Evolutionary conservation across 768 basidiomycete species (phyloP), one percentile per base, ranked within the genome.

Genomic region (Lactifluus subvellereus): DNA sequence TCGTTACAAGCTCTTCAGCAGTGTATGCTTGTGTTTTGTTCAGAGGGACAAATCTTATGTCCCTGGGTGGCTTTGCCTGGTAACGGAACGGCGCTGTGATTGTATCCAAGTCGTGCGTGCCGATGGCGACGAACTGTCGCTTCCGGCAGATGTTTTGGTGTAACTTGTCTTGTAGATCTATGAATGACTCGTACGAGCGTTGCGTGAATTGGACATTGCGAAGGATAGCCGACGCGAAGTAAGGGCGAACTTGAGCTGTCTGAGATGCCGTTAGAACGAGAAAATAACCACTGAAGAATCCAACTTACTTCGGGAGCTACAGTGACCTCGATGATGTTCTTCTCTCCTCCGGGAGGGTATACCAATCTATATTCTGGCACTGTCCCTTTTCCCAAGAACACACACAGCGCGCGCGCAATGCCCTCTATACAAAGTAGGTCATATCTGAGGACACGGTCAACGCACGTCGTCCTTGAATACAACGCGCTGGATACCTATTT

Each of bases 111-210:
- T 99, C 97, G 69, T 99, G 97, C 2, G 97, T 99, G 60, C 97
- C 97, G 67, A 99, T 97, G 20, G 97, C 85, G 52, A 96, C 97
- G 49, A 99, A 83, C 71, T 89, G 91, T 61, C 97, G 80, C 67
- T 89, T 80, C 61, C 97, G 81, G 71, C 92, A 94, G 38, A 99
- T 83, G 74, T 99, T 99, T 71, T 95, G 90, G 72, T 99, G 97
- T 54, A 99, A 80, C 75, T 98, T 99, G 72, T 99, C 97, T 77
- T 99, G 97, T n/a, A 99, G 78, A 72, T 98, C 97, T 69, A 99
- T 96, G 83, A 99, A 98, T 65, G 92, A 94, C 30, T 89, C 90
- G 72, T 98, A 98, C 43, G 91, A 94, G 56, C 82, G 80, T 48
- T 85, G 85, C 33, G 91, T 92, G 77, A 99, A 95, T 68, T 84